These are phyloP conservation scores for Aspergillus oerlinghausenensis DNA, from an alignment of 2,329 filamentous ascomycete genomes.

Conservation along the genomic window DNA sequence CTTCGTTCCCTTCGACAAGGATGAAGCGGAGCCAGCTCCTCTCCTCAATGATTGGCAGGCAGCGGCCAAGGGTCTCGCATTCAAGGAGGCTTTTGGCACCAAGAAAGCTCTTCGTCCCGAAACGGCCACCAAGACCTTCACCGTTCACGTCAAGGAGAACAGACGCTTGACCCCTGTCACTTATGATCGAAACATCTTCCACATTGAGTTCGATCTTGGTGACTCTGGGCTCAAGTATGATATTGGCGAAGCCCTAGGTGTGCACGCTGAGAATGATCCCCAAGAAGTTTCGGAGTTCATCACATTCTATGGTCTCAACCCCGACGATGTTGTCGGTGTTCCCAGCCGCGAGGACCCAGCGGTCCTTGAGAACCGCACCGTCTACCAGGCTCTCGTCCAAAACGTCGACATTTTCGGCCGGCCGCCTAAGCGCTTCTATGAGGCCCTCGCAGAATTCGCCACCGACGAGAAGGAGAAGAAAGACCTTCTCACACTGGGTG, in stretches of 20 bases:
- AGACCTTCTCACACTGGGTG: slow-evolving; percentile 69
- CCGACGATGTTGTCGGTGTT: slow-evolving; percentile 83
- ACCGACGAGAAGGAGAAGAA: slow-evolving; percentile 76
- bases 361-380: slow-evolving; percentile 79
- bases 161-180: slow-evolving; percentile 79
- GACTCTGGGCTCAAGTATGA: slow-evolving; percentile 89
- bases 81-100: slow-evolving; percentile 91
- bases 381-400: slow-evolving; percentile 85
- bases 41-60: slow-evolving; percentile 73
- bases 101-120: slow-evolving; percentile 74
- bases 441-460: slow-evolving; percentile 81
- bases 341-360: slow-evolving; percentile 73
- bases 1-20: slow-evolving; percentile 75
- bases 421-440: slow-evolving; percentile 97
- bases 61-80: slow-evolving; percentile 79
- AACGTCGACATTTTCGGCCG: slow-evolving; percentile 96
- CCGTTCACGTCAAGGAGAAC: slow-evolving; percentile 91
- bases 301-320: slow-evolving; percentile 77
- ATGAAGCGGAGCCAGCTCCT: slow-evolving; percentile 62
- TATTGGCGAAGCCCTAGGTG: slow-evolving; percentile 93
- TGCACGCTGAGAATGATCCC: slow-evolving; percentile 90
- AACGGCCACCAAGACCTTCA: slow-evolving; percentile 75
- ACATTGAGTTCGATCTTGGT: slow-evolving; percentile 97
- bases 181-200: slow-evolving; percentile 99
- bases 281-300: slow-evolving; percentile 79